phyloP scores from a whole-genome alignment of 805 yeast species.

The Cephaloascus albidus region DNA sequence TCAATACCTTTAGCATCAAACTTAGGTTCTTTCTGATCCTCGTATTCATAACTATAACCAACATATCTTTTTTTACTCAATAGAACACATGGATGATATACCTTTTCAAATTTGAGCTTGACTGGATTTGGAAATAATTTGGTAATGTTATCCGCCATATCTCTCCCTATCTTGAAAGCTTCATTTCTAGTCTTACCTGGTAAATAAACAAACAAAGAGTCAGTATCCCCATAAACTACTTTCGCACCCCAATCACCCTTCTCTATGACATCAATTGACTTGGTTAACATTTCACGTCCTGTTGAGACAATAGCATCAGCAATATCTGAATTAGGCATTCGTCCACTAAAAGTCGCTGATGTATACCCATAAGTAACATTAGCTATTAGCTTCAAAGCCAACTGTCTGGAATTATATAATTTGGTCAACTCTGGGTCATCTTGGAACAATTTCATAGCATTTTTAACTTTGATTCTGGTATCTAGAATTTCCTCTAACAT shows the following conservation, averaged over 20 bases:
- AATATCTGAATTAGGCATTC: conserved; percentile 95
- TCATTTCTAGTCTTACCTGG: conserved; percentile 74
- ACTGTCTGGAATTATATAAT: conserved; percentile 65
- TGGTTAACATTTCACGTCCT: conserved; percentile 75
- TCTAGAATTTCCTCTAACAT: conserved; percentile 81
- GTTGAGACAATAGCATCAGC: conserved; percentile 93
- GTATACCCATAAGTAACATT: conserved; percentile 96
- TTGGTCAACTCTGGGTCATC: conserved; percentile 40
- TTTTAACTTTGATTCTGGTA: conserved; percentile 69
- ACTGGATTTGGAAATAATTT: conserved; percentile 70
- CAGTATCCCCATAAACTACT: conserved; percentile 96
- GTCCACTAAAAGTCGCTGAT: conserved; percentile 88
- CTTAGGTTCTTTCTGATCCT: conserved; percentile 43
- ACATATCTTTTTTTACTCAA: conserved; percentile 87
- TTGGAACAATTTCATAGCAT: conserved; percentile 49
- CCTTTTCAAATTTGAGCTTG: conserved; percentile 81
- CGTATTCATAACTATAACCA: conserved; percentile 67
- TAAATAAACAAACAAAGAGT: conserved; percentile 80
- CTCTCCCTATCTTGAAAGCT: conserved; percentile 69
- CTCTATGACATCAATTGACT: conserved; percentile 65
- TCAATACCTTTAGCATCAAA: conserved; percentile 98
- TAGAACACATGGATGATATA: conserved; percentile 78
- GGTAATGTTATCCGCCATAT: conserved; percentile 60
- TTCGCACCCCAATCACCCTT: conserved; percentile 68
- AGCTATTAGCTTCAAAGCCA: conserved; percentile 84